These are phyloP conservation scores for Coffea humblotiana DNA, from an alignment of 305 asterid genomes.

Conservation along the genomic window DNA sequence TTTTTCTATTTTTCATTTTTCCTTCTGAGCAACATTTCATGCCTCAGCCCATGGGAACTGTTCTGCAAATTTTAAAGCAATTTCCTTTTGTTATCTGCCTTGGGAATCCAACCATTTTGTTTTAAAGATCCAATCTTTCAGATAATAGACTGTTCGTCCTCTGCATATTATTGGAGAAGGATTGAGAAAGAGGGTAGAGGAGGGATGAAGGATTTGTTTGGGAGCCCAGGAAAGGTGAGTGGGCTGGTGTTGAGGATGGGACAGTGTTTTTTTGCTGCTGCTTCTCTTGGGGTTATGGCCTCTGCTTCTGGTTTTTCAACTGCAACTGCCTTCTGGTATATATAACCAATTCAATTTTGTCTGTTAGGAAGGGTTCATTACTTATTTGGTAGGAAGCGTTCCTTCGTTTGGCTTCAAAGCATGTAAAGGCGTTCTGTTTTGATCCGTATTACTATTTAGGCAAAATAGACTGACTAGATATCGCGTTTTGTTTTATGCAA, in stretches of 20 bases:
- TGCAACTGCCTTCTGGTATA: conserved; percentile 82
- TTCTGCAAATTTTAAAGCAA: conserved; percentile 28
- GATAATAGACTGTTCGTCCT: not conserved
- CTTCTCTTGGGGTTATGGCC: conserved; percentile 79
- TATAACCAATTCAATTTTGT: not conserved
- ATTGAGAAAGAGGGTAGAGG: conserved; percentile 22
- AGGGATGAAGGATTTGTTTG: conserved; percentile 79
- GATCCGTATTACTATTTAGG: not conserved
- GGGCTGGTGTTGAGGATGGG: conserved; percentile 76
- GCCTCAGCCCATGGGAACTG: conserved; percentile 27
- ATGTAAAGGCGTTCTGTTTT: not conserved
- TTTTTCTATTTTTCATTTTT: conserved; percentile 13
- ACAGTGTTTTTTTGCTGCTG: conserved; percentile 73
- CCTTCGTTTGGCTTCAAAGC: not conserved
- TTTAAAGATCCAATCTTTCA: conserved; percentile 26
- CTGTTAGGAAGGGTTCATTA: not conserved
- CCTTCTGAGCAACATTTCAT: not conserved
- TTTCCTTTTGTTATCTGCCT: conserved; percentile 26
- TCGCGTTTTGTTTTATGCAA: not conserved
- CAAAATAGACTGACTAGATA: not conserved
- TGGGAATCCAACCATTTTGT: conserved; percentile 22
- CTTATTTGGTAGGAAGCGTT: not conserved
- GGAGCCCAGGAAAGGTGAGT: conserved; percentile 86
- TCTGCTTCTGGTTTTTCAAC: conserved; percentile 81
- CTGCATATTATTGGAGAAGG: conserved; percentile 11